A percentile compares a stretch with the other conserved stretches of the same genome.
Evolutionary conservation across 108 stramenopile species (phyloP).

Genomic region (Mediolabrus comicus): DNA sequence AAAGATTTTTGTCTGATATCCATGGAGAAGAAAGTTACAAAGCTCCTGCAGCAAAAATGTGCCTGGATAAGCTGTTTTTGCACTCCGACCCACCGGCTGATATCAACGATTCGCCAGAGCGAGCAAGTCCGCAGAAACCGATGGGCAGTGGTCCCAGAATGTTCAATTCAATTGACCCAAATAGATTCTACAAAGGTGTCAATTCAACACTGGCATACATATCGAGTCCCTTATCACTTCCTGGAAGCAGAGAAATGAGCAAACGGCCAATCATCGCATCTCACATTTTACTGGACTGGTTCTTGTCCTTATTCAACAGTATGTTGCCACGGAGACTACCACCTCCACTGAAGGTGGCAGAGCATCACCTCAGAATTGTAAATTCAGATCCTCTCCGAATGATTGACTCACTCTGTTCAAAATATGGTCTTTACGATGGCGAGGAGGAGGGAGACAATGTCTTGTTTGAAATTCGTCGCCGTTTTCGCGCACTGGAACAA

Average conservation of each 20-base stretch:
- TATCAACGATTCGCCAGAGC: constrained; percentile 11
- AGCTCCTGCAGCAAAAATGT: constrained; percentile 26
- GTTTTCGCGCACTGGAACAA: constrained; percentile 72
- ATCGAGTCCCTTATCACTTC: constrained; percentile 8
- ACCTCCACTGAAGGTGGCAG: constrained; percentile 19
- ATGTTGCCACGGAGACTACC: constrained; percentile 36
- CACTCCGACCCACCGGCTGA: not conserved
- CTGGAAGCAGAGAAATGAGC: constrained; percentile 34
- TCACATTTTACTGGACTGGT: constrained; percentile 50
- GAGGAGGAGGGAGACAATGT: constrained; percentile 29
- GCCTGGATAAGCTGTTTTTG: constrained; percentile 63
- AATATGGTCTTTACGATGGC: constrained; percentile 41
- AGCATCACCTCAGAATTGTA: constrained; percentile 32
- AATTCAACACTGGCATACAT: constrained; percentile 25
- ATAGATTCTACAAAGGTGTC: constrained; percentile 25
- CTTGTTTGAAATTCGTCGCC: constrained; percentile 76
- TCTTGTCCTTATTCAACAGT: constrained; percentile 33
- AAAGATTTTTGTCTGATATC: constrained; percentile 79
- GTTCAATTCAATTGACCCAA: constrained; percentile 19
- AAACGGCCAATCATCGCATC: constrained; percentile 14
- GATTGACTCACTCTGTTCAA: constrained; percentile 30
- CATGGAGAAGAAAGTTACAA: constrained; percentile 83
- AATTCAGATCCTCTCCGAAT: constrained; percentile 44
- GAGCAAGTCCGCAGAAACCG: constrained; percentile 1
- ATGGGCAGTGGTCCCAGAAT: constrained; percentile 4